phyloP scores from a whole-genome alignment of 495 filamentous ascomycete species.

The Hypoxylon subgilvum region DNA sequence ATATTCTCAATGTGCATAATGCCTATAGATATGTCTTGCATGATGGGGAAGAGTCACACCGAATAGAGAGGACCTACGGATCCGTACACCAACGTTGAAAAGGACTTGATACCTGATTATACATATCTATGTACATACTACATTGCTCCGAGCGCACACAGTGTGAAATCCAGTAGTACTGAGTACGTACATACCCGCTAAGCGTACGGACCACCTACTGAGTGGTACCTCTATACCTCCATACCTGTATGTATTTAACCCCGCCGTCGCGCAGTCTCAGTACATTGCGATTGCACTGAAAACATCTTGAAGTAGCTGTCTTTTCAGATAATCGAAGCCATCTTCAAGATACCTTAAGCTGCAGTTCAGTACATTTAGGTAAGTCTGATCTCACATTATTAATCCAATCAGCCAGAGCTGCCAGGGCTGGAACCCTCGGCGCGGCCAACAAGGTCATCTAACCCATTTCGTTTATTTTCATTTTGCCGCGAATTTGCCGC shows the following conservation, averaged over 20 bases:
- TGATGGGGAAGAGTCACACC: slow-evolving; percentile 18
- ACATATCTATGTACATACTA: background rate
- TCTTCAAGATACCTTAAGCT: too few species aligned
- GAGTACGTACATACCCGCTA: background rate
- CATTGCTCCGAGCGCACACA: background rate
- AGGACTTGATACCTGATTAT: too few species aligned
- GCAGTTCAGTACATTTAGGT: background rate
- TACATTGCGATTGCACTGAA: too few species aligned
- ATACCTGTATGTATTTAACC: background rate
- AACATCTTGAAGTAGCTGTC: too few species aligned
- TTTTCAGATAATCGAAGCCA: too few species aligned
- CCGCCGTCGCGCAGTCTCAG: too few species aligned
- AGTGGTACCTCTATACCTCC: background rate
- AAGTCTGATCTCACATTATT: slow-evolving; percentile 8
- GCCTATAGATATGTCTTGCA: slow-evolving; percentile 12
- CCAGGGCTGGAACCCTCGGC: slow-evolving; percentile 33
- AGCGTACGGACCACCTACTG: background rate
- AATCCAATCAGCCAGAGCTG: background rate
- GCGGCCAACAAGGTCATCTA: slow-evolving; percentile 1
- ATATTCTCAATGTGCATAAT: slow-evolving; percentile 24
- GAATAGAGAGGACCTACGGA: slow-evolving; percentile 1
- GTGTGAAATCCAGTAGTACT: background rate
- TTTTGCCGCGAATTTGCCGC: slow-evolving; percentile 26
- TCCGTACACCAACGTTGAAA: background rate
- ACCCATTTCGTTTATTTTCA: background rate